Conservation (phyloP, 441 rosid genomes). For the Brassica balearica region DNA sequence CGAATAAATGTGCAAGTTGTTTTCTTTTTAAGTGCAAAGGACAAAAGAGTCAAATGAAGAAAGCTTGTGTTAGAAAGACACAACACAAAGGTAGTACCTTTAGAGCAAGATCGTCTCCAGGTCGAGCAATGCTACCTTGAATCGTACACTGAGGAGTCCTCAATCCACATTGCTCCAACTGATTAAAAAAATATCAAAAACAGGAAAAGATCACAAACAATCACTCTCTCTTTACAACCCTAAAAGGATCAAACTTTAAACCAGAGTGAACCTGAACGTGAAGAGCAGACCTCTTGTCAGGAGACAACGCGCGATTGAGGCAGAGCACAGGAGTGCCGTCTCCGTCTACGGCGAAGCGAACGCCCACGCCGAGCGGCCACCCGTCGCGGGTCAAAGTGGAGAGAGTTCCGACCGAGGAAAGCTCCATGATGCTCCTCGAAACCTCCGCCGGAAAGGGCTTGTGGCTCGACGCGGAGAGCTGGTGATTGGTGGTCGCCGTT, state of each 20-base stretch:
- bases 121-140: slow-evolving; percentile 76
- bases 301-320: slow-evolving; percentile 54
- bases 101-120: slow-evolving; percentile 53
- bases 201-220: slow-evolving; percentile 56
- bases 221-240: not conserved
- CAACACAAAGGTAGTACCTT: slow-evolving; percentile 51
- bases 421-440: slow-evolving; percentile 88
- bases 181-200: slow-evolving; percentile 17
- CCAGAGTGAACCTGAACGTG: slow-evolving; percentile 71
- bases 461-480: slow-evolving; percentile 37
- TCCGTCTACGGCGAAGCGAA: slow-evolving; percentile 79
- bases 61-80: too few relatives aligned
- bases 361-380: slow-evolving; percentile 87
- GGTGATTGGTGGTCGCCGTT: slow-evolving; percentile 37
- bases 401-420: slow-evolving; percentile 80
- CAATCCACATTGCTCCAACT: slow-evolving; percentile 87
- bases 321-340: slow-evolving; percentile 83
- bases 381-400: slow-evolving; percentile 69
- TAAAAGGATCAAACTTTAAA: slow-evolving; percentile 1
- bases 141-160: slow-evolving; percentile 91
- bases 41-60: too few relatives aligned
- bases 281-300: slow-evolving; percentile 75
- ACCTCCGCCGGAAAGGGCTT: slow-evolving; percentile 87
- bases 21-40: too few relatives aligned
- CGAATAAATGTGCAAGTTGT: not conserved